Evolutionary conservation across 2,329 filamentous ascomycete species (phyloP), one percentile per base, ranked within the genome.

Genomic region (Aspergillus costaricaensis): DNA sequence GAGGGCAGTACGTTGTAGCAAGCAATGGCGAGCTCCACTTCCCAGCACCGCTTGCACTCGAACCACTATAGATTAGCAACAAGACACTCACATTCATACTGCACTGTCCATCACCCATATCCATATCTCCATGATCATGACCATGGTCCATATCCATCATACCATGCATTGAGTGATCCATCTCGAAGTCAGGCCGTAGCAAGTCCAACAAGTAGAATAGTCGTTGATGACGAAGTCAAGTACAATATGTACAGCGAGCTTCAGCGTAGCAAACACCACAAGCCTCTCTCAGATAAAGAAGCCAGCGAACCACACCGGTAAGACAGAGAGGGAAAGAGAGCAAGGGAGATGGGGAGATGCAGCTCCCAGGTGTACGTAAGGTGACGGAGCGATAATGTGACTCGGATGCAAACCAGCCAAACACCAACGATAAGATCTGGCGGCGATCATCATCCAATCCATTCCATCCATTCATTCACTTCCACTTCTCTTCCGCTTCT

Each of bases 11-110:
- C 32, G 32, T 14, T 14, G 12, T 36, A 36, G 12, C 32, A 36
- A 36, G 12, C 4, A 14, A 32, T 32, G 30, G 12, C 5, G 30
- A 32, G 32, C 32, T 47, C 27, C 27, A 44, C 2, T 17, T 17
- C 12, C 9, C 5, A 25, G 7, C 10, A 53, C 17, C n/a, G 27
- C 17, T 52, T 17, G 32, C 14, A 21, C 9, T 7, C n/a, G 21
- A 5, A 49, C 5, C n/a, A 23, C 5, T 3, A 47, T 17, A 15
- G 6, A 12, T 5, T 17, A 19, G 6, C 14, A 15, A 57, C 23
- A 17, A 17, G 9, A 21, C 41, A 56, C 88, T 71, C 80, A 94
- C 93, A 78, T 93, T 96, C 92, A 97, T 97, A 78, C 83, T 93
- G 85, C 93, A 97, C 82, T 88, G 86, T 57, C 74, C 64, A 14